Conservation (phyloP, 257 asterid genomes). For the Craterostigma plantagineum region DNA sequence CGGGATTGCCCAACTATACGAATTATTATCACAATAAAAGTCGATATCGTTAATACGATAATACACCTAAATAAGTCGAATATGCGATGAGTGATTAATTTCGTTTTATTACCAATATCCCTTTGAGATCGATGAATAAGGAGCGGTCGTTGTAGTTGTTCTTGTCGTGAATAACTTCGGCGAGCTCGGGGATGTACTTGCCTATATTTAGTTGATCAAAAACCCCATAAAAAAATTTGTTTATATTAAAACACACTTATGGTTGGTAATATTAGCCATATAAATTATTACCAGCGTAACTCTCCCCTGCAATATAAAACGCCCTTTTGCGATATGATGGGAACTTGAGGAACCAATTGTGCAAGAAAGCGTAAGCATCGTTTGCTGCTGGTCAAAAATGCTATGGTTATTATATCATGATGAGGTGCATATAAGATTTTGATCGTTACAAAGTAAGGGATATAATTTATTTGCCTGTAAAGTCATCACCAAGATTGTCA, state of each 20-base stretch:
- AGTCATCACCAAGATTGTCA: slow-evolving; percentile 60
- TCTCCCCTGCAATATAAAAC: slow-evolving; percentile 80
- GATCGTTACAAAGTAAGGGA: slow-evolving; percentile 3
- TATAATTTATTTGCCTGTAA: slow-evolving; percentile 38
- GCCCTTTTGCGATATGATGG: slow-evolving; percentile 40
- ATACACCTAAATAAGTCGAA: too few species aligned
- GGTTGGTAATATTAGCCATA: slow-evolving; percentile 3
- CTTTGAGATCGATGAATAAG: slow-evolving; percentile 51
- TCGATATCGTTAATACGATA: too few species aligned
- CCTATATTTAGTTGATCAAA: slow-evolving; percentile 28
- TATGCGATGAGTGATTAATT: too few species aligned
- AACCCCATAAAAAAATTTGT: not conserved
- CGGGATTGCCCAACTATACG: slow-evolving; percentile 82
- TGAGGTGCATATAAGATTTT: not conserved
- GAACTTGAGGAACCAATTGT: slow-evolving; percentile 71
- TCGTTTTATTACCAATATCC: slow-evolving; percentile 47
- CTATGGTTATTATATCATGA: too few species aligned
- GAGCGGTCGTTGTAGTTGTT: slow-evolving; percentile 46
- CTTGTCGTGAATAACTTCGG: slow-evolving; percentile 59
- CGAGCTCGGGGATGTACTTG: slow-evolving; percentile 75
- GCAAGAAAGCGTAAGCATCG: slow-evolving; percentile 69
- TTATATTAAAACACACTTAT: not conserved
- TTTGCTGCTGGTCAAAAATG: slow-evolving; percentile 30
- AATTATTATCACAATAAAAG: not conserved
- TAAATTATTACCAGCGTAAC: slow-evolving; percentile 53